Evolutionary conservation across 208 protist species (phyloP).

Genomic region (Phytomonas sp.): DNA sequence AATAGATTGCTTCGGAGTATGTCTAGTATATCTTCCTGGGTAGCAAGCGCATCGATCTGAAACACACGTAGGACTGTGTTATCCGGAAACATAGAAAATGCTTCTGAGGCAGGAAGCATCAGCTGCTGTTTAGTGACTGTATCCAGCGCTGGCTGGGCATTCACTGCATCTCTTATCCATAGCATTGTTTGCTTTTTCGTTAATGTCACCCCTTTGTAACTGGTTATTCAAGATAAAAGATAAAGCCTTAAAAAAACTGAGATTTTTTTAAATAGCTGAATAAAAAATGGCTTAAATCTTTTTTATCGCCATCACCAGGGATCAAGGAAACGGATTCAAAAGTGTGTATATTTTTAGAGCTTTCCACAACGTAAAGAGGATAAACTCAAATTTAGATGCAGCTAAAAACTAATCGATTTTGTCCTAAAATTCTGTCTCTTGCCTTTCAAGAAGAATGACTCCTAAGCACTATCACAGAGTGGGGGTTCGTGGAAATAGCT

Average conservation of each 20-base stretch:
- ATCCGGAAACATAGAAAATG: slow-evolving; percentile 65
- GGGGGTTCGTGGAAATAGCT: background rate
- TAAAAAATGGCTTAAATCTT: background rate
- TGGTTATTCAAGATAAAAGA: background rate
- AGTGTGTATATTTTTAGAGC: background rate
- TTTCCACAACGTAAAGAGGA: background rate
- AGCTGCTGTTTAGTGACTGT: slow-evolving; percentile 80
- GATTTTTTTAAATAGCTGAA: slow-evolving; percentile 8
- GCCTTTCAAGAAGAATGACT: background rate
- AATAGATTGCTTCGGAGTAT: slow-evolving; percentile 60
- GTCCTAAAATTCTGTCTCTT: background rate
- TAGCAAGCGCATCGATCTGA: slow-evolving; percentile 62
- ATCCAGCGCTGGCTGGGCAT: slow-evolving; percentile 58
- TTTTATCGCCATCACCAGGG: background rate
- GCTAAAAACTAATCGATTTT: background rate
- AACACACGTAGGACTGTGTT: slow-evolving; percentile 76
- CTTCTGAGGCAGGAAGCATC: slow-evolving; percentile 43
- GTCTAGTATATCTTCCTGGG: slow-evolving; percentile 72
- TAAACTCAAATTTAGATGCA: background rate
- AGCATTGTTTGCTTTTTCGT: slow-evolving; percentile 31
- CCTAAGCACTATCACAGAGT: background rate
- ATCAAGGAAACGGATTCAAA: background rate
- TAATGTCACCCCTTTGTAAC: background rate
- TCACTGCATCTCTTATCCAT: slow-evolving; percentile 50
- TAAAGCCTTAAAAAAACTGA: background rate